phyloP scores from a whole-genome alignment of 2,329 filamentous ascomycete genomes.

The Chlorencoelia australis region DNA sequence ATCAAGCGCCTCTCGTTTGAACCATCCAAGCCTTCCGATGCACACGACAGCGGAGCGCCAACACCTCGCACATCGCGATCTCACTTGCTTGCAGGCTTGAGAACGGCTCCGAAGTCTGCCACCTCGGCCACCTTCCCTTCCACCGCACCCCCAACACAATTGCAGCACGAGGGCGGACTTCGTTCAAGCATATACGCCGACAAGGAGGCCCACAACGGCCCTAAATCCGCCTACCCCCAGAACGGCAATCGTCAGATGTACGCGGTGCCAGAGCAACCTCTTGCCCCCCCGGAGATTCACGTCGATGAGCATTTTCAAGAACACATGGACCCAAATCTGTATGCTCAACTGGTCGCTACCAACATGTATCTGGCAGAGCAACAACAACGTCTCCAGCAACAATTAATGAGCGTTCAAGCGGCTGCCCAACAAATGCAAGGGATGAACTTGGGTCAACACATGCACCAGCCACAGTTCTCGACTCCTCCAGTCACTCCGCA shows the following conservation, averaged over 20 bases:
- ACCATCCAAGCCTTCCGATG: slow-evolving; percentile 56
- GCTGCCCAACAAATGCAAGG: slow-evolving; percentile 75
- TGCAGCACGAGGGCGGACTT: slow-evolving; percentile 27
- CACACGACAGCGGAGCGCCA: slow-evolving; percentile 57
- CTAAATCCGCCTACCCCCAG: slow-evolving; percentile 30
- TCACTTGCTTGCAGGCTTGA: slow-evolving; percentile 83
- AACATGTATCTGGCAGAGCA: slow-evolving; percentile 90
- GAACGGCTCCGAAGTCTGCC: slow-evolving; percentile 84
- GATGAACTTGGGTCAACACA: slow-evolving; percentile 59
- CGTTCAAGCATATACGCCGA: slow-evolving; percentile 26
- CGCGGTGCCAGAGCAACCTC: slow-evolving; percentile 69
- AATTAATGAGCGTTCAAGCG: slow-evolving; percentile 74
- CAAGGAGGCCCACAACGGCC: slow-evolving; percentile 23
- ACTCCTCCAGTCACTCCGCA: slow-evolving; percentile 41
- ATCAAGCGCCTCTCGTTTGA: slow-evolving; percentile 85
- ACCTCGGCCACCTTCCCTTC: slow-evolving; percentile 62
- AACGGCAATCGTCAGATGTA: slow-evolving; percentile 50
- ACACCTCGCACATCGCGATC: slow-evolving; percentile 91
- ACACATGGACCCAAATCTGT: slow-evolving; percentile 74
- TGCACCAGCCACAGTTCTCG: slow-evolving; percentile 37
- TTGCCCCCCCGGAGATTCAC: slow-evolving; percentile 73
- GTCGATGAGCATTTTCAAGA: slow-evolving; percentile 60
- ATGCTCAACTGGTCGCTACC: slow-evolving; percentile 81
- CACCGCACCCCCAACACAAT: slow-evolving; percentile 50
- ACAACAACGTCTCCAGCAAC: slow-evolving; percentile 90